These are phyloP conservation scores for Geotrichum australiense DNA, from an alignment of 1,139 yeast genomes.

Conservation along the genomic window DNA sequence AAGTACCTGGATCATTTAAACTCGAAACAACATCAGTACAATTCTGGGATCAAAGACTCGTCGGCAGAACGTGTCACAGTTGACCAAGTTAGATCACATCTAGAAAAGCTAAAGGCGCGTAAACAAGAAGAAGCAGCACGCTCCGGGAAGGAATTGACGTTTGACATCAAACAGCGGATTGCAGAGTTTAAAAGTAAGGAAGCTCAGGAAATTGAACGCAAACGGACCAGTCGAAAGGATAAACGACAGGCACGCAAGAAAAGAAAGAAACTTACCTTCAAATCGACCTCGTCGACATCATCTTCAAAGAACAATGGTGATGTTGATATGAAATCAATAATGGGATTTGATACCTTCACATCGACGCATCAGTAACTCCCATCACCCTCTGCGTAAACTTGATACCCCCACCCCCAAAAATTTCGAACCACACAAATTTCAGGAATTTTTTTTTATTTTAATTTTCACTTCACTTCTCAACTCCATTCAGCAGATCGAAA, in stretches of 20 bases:
- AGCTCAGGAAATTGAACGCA: neutral
- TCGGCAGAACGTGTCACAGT: constrained; percentile 27
- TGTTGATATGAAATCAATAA: too few species aligned
- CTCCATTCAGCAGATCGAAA: constrained; percentile 1
- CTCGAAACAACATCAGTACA: constrained; percentile 41
- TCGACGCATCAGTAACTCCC: too few species aligned
- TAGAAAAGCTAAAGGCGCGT: constrained; percentile 28
- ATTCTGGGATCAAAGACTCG: constrained; percentile 31
- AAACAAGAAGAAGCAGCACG: too few species aligned
- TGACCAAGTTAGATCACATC: constrained; percentile 33
- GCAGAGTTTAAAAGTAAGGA: neutral
- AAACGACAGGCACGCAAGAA: neutral
- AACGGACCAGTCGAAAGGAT: neutral
- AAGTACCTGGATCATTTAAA: constrained; percentile 80
- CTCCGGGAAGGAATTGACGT: neutral
- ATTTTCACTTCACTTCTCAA: constrained; percentile 1
- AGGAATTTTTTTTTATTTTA: constrained; percentile 1
- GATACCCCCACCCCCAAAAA: too few species aligned
- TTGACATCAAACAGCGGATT: constrained; percentile 1
- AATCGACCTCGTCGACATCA: too few species aligned
- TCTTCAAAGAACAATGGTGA: constrained; percentile 5
- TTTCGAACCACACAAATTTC: too few species aligned
- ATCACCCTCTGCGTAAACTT: too few species aligned
- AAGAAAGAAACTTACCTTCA: too few species aligned
- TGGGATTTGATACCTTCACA: too few species aligned